These are phyloP conservation scores for Populus hybrid DNA, from an alignment of 441 rosid genomes.

Conservation along the genomic window DNA sequence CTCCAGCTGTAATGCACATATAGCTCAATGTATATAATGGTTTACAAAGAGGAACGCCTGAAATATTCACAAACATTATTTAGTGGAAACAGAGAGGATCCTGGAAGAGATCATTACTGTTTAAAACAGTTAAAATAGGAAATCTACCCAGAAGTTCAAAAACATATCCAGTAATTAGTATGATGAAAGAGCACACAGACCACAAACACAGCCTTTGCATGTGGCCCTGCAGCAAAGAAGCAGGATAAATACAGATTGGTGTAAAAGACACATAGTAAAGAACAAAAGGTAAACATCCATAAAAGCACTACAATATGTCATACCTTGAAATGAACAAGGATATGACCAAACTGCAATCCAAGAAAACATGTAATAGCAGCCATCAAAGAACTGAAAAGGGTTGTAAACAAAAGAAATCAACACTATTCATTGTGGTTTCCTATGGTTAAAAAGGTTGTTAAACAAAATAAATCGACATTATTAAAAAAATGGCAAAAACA, in stretches of 20 bases:
- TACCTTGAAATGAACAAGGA: conserved; percentile 51
- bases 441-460: neutral
- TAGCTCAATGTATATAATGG: conserved; percentile 64
- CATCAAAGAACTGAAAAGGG: conserved; percentile 48
- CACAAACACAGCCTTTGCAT: conserved; percentile 39
- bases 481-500: neutral
- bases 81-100: neutral
- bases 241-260: neutral
- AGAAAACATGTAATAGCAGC: conserved; percentile 53
- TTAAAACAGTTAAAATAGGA: neutral
- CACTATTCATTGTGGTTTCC: neutral
- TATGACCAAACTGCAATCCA: conserved; percentile 62
- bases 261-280: neutral
- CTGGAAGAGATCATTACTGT: neutral
- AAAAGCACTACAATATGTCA: neutral
- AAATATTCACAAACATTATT: conserved; percentile 13
- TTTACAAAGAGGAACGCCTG: conserved; percentile 59
- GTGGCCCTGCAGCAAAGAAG: conserved; percentile 37
- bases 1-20: conserved; percentile 56
- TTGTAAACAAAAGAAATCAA: conserved; percentile 7
- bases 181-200: conserved; percentile 35
- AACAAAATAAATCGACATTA: neutral
- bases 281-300: neutral
- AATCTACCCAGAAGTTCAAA: conserved; percentile 40
- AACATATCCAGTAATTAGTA: conserved; percentile 41